Conservation (phyloP, 148 eudicot genomes). For the Fagopyrum esculentum region DNA sequence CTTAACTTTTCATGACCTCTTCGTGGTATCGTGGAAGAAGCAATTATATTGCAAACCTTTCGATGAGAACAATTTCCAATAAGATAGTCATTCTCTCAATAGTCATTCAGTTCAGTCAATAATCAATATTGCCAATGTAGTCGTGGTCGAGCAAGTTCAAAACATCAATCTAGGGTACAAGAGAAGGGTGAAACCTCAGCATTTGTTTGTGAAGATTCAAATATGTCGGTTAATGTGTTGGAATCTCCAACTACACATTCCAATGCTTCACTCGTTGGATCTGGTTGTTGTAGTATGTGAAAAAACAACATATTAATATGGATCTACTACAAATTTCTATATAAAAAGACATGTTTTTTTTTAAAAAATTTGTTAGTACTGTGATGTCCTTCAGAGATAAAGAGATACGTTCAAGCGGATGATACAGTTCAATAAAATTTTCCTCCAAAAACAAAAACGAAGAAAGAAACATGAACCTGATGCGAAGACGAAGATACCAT, state of each 20-base stretch:
- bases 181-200: conserved; percentile 48
- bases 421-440: conserved; percentile 83
- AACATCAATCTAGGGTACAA: background rate
- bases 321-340: background rate
- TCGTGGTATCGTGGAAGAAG: background rate
- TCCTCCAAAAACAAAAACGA: conserved; percentile 45
- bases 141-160: no score
- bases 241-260: conserved; percentile 72
- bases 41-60: no score
- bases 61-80: no score
- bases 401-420: conserved; percentile 73
- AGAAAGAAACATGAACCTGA: no score
- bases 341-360: background rate
- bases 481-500: no score
- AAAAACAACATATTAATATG: background rate
- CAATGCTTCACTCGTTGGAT: conserved; percentile 71
- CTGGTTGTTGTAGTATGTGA: conserved; percentile 49
- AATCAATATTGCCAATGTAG: no score
- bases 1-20: conserved; percentile 85
- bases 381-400: conserved; percentile 79
- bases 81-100: no score
- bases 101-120: no score
- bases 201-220: conserved; percentile 50
- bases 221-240: conserved; percentile 39
- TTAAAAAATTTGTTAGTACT: conserved; percentile 32